Conservation (phyloP, 768 basidiomycete species). For the Galerina sulciceps region DNA sequence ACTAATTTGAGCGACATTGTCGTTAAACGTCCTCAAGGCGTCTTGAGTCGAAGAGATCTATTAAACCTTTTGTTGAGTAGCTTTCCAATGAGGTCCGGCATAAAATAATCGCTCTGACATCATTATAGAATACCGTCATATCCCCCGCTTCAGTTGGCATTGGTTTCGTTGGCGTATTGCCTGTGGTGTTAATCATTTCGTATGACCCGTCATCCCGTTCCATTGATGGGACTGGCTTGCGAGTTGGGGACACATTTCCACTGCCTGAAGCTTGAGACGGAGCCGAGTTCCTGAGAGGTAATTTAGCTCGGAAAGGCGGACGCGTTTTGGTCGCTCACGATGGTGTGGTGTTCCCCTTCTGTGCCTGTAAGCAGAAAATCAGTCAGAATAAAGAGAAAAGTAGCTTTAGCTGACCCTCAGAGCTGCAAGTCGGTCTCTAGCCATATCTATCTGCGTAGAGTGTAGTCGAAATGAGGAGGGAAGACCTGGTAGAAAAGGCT, state of each 20-base stretch:
- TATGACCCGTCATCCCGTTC: conserved; percentile 69
- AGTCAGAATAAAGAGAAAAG: no score
- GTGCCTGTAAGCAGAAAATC: no score
- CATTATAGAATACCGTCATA: conserved; percentile 76
- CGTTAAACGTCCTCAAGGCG: conserved; percentile 64
- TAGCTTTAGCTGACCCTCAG: no score
- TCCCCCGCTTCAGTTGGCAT: conserved; percentile 41
- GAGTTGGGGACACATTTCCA: conserved; percentile 44
- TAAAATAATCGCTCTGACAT: conserved; percentile 43
- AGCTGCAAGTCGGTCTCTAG: no score
- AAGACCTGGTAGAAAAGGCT: no score
- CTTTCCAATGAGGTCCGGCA: not conserved
- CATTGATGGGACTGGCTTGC: conserved; percentile 65
- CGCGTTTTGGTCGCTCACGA: no score
- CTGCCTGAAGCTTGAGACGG: conserved; percentile 38
- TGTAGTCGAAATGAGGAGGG: no score
- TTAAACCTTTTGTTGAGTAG: not conserved
- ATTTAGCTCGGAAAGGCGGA: no score
- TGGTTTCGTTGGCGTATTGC: conserved; percentile 49
- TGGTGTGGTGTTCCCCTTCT: no score
- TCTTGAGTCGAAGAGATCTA: conserved; percentile 83
- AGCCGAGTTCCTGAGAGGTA: no score
- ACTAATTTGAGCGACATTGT: conserved; percentile 69
- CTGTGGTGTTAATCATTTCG: conserved; percentile 73
- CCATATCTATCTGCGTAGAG: no score